Percentiles rank a stretch among this genome's conserved stretches.
These are phyloP conservation scores for Ogataea chonburiensis DNA, from an alignment of 805 yeast genomes.

Conservation along the genomic window DNA sequence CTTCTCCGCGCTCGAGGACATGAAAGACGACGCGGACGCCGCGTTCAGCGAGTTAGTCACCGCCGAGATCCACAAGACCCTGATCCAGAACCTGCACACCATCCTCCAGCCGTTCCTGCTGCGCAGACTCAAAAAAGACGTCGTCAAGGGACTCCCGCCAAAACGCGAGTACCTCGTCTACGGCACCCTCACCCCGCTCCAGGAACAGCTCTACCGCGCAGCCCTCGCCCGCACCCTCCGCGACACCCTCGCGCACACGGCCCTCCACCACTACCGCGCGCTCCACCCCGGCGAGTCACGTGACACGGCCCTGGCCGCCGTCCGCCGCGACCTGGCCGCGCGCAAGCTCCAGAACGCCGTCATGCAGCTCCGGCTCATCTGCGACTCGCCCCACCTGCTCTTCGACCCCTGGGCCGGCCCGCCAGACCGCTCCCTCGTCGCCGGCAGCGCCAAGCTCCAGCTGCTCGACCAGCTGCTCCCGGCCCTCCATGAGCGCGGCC, in stretches of 20 bases:
- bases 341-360: slow-evolving; percentile 63
- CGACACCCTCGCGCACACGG: slow-evolving; percentile 43
- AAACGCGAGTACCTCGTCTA: slow-evolving; percentile 87
- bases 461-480: slow-evolving; percentile 63
- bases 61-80: slow-evolving; percentile 53
- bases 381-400: slow-evolving; percentile 83
- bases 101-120: slow-evolving; percentile 85
- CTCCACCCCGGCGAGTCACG: slow-evolving; percentile 19
- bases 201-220: slow-evolving; percentile 47
- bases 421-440: slow-evolving; percentile 39
- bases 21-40: slow-evolving; percentile 28
- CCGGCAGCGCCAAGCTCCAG: slow-evolving; percentile 70
- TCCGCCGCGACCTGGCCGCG: slow-evolving; percentile 31
- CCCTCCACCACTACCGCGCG: slow-evolving; percentile 49
- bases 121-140: slow-evolving; percentile 77
- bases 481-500: slow-evolving; percentile 43
- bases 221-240: slow-evolving; percentile 48
- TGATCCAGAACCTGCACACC: slow-evolving; percentile 78
- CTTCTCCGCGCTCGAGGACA: slow-evolving; percentile 55
- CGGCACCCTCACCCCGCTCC: slow-evolving; percentile 62
- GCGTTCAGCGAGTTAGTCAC: slow-evolving; percentile 54
- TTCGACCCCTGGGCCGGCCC: slow-evolving; percentile 72
- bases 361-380: slow-evolving; percentile 83
- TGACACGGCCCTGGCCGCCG: slow-evolving; percentile 38
- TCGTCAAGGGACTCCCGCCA: slow-evolving; percentile 70